Percentiles rank a stretch among this genome's conserved stretches.
Evolutionary conservation across 306 rosid genomes (phyloP).

Genomic region (Lathyrus sativus): DNA sequence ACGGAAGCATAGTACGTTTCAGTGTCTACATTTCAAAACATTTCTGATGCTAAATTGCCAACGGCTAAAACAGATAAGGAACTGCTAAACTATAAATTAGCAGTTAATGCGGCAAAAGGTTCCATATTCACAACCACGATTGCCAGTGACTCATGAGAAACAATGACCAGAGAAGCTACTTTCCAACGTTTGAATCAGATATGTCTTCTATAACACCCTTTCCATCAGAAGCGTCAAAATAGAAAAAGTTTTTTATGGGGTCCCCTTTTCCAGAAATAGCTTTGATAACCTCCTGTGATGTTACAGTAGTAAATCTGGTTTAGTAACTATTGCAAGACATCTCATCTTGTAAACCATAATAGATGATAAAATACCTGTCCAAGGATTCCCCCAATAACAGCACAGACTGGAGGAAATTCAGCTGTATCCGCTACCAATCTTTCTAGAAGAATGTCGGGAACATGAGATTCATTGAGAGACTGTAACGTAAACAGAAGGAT

Average conservation of each 20-base stretch:
- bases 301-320: slow-evolving; percentile 12
- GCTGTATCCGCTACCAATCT: slow-evolving; percentile 59
- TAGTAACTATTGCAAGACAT: not conserved
- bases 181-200: slow-evolving; percentile 41
- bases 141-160: not conserved
- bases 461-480: slow-evolving; percentile 72
- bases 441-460: slow-evolving; percentile 71
- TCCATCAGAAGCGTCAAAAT: slow-evolving; percentile 82
- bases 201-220: slow-evolving; percentile 85
- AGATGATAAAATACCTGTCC: slow-evolving; percentile 68
- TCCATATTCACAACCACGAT: slow-evolving; percentile 5
- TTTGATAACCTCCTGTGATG: slow-evolving; percentile 85
- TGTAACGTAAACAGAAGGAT: slow-evolving; percentile 40
- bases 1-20: slow-evolving; percentile 18
- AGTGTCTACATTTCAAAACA: slow-evolving; percentile 3
- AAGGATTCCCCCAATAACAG: slow-evolving; percentile 87
- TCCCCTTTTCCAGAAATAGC: slow-evolving; percentile 93
- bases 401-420: slow-evolving; percentile 98
- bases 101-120: not conserved
- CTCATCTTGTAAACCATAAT: not conserved
- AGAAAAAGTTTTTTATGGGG: slow-evolving; percentile 79
- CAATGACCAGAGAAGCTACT: slow-evolving; percentile 6
- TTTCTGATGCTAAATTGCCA: not conserved
- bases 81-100: slow-evolving; percentile 13
- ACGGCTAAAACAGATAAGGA: slow-evolving; percentile 12